These are phyloP conservation scores for Yarrowia yakushimensis DNA, from an alignment of 805 yeast species.

Conservation along the genomic window DNA sequence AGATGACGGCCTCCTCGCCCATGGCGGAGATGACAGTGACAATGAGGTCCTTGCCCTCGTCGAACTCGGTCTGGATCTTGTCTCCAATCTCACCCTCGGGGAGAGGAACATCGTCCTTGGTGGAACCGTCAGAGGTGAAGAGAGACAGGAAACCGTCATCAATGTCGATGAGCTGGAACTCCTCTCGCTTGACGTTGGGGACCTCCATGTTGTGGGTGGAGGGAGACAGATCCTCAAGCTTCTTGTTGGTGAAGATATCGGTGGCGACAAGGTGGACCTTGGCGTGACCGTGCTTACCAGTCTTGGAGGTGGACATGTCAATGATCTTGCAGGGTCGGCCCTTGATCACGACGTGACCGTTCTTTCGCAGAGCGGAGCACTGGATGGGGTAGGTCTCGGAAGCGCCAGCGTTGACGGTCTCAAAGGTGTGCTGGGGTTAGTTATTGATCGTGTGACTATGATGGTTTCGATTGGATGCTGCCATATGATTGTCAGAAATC, in stretches of 20 bases:
- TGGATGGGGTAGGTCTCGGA: constrained; percentile 98
- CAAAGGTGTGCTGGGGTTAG: constrained; percentile 74
- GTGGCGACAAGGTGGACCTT: constrained; percentile 99
- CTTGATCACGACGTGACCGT: constrained; percentile 98
- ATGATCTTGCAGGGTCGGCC: constrained; percentile 99
- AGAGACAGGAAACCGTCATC: constrained; percentile 97
- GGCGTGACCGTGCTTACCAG: constrained; percentile 99
- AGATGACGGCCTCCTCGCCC: constrained; percentile 99
- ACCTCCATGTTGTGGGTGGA: constrained; percentile 99
- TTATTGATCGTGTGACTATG: too few relatives aligned
- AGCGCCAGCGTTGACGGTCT: constrained; percentile 98
- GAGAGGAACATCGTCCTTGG: constrained; percentile 97
- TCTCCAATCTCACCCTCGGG: constrained; percentile 99
- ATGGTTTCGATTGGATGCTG: neutral
- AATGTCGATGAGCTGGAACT: constrained; percentile 92
- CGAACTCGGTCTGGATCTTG: constrained; percentile 85
- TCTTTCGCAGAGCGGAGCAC: constrained; percentile 99
- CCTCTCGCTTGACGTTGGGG: constrained; percentile 94
- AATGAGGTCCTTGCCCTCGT: constrained; percentile 95
- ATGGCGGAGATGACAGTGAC: constrained; percentile 96
- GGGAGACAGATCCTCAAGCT: constrained; percentile 99
- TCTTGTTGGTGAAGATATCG: constrained; percentile 98
- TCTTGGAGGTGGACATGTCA: constrained; percentile 99
- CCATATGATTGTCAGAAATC: neutral
- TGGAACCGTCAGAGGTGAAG: constrained; percentile 96